These are phyloP conservation scores for Sclerotinia minor DNA, from an alignment of 2,329 filamentous ascomycete species.

Conservation along the genomic window DNA sequence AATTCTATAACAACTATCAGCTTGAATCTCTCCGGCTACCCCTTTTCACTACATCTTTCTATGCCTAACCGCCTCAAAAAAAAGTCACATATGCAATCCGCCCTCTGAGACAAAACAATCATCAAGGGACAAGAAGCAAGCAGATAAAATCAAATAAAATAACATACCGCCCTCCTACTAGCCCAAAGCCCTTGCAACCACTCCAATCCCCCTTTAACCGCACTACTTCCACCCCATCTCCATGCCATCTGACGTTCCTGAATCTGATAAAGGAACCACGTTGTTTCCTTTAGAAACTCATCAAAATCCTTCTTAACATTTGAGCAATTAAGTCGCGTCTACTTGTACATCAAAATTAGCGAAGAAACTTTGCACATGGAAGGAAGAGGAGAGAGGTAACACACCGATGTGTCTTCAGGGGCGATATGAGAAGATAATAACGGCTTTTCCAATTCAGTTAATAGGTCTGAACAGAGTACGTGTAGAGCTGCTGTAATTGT, in stretches of 20 bases:
- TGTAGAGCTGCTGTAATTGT: constrained; percentile 33
- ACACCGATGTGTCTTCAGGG: not conserved
- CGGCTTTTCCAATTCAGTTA: constrained; percentile 36
- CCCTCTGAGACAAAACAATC: not conserved
- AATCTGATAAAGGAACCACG: constrained; percentile 36
- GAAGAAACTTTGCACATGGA: not conserved
- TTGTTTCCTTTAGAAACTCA: constrained; percentile 36
- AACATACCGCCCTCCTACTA: constrained; percentile 38
- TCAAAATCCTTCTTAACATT: constrained; percentile 35
- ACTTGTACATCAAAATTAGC: not conserved
- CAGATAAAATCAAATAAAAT: not conserved
- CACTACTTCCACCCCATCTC: constrained; percentile 31
- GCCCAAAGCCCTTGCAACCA: constrained; percentile 42
- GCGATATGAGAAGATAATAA: constrained; percentile 12
- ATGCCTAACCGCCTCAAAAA: not conserved
- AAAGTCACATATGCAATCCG: not conserved
- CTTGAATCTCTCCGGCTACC: not conserved
- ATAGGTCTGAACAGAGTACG: constrained; percentile 32
- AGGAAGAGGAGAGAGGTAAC: not conserved
- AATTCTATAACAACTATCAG: constrained; percentile 33
- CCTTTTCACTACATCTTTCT: not conserved
- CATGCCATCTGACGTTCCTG: constrained; percentile 37
- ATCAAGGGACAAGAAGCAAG: no score
- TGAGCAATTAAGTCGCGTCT: constrained; percentile 24
- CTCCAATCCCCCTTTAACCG: constrained; percentile 33